Conservation (phyloP, 129 eudicot species). For the Dittrichia graveolens region DNA sequence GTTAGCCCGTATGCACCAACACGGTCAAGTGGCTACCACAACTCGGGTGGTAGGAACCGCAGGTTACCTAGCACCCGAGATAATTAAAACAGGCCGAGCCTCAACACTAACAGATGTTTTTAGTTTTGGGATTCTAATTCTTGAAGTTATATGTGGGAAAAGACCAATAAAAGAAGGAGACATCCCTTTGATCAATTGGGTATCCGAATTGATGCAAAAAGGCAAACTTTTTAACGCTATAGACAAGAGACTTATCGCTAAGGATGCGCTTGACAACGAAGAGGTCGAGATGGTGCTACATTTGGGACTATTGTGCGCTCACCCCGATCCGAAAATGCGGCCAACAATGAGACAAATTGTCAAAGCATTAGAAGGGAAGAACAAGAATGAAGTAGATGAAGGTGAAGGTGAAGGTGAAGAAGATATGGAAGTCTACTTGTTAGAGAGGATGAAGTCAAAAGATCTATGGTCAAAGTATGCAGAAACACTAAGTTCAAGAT, state of each 20-base stretch:
- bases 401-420: conserved; percentile 49
- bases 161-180: conserved; percentile 67
- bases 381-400: conserved; percentile 55
- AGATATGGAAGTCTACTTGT: conserved; percentile 55
- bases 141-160: conserved; percentile 70
- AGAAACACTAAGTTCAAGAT: conserved; percentile 29
- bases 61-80: conserved; percentile 78
- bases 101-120: conserved; percentile 68
- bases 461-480: conserved; percentile 49
- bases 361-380: conserved; percentile 57
- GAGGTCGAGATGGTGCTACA: conserved; percentile 67
- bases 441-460: conserved; percentile 45
- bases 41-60: conserved; percentile 78
- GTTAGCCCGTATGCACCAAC: conserved; percentile 77
- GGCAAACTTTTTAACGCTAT: conserved; percentile 50
- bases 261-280: conserved; percentile 41
- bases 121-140: conserved; percentile 63
- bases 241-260: conserved; percentile 36
- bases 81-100: conserved; percentile 63
- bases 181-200: conserved; percentile 65
- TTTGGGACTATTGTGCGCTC: conserved; percentile 65
- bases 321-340: conserved; percentile 50
- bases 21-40: conserved; percentile 60
- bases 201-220: conserved; percentile 45
- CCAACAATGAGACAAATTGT: conserved; percentile 81